These are phyloP conservation scores for Sutorius eximius DNA, from an alignment of 1,284 basidiomycete genomes.

Conservation along the genomic window DNA sequence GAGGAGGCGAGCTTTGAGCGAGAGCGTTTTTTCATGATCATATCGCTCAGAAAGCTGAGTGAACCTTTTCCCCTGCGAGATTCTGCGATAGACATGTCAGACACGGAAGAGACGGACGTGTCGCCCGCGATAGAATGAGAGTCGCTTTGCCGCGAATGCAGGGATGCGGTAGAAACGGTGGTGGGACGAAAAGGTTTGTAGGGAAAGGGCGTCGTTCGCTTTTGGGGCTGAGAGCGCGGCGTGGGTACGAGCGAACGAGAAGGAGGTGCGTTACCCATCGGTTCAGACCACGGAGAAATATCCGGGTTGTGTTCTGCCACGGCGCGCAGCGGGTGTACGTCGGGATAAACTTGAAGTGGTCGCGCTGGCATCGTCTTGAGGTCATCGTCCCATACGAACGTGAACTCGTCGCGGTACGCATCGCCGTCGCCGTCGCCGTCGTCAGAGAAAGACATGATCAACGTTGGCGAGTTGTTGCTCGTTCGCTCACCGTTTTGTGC, in stretches of 20 bases:
- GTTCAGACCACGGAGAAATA: constrained; percentile 30
- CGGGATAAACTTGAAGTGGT: constrained; percentile 13
- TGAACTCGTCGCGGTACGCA: constrained; percentile 16
- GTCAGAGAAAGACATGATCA: constrained; percentile 17
- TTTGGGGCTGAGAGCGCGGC: constrained; percentile 5
- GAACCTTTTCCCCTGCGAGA: constrained; percentile 35
- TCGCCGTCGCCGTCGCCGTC: not conserved
- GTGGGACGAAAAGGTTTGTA: constrained; percentile 35
- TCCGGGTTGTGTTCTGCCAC: constrained; percentile 11
- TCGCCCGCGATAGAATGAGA: constrained; percentile 38
- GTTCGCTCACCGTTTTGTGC: constrained; percentile 3
- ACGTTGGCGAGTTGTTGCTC: not conserved
- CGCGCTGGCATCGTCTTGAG: constrained; percentile 1
- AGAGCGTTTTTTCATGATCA: constrained; percentile 35
- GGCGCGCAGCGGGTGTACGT: constrained; percentile 1
- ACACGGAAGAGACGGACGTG: constrained; percentile 32
- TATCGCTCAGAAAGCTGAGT: constrained; percentile 32
- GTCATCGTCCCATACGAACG: constrained; percentile 14
- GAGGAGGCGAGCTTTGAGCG: constrained; percentile 34
- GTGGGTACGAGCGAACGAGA: constrained; percentile 13
- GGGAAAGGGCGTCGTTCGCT: constrained; percentile 29
- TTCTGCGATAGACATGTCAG: constrained; percentile 32
- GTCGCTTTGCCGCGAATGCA: constrained; percentile 41
- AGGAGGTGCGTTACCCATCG: constrained; percentile 3
- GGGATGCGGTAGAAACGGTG: constrained; percentile 33